Base-by-base conservation (phyloP, 345 rosid genomes). In the Eucalyptus pumila region DNA sequence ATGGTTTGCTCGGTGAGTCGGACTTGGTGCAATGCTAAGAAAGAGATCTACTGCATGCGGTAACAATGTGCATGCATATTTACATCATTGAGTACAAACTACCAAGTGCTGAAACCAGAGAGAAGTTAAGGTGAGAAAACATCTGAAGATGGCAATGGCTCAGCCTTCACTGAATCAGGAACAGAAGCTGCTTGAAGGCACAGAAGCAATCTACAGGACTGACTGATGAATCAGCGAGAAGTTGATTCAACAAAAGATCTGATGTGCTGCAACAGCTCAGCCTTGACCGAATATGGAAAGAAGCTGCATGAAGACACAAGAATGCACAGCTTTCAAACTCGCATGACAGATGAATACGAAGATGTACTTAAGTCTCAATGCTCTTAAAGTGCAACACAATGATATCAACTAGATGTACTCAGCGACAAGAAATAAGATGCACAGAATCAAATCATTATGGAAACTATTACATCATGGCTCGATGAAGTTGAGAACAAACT, bases 271-370 rank as follows among this genome's bases (percentile, higher is more conserved):
- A 97, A 87, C 19, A 95, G 94, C 93, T 97, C 95, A 6, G 94
- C 95, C 93, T 96, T 95, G 42, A 96, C 93, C 9, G 94, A 90
- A 91, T 95, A 96, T 21, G 98, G 99, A 54, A 95, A 4, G 95
- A 95, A 80, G 95, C 98, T 95, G 94, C 94, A 91, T 15, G 87
- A 54, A 88, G 52, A 92, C 48, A 86, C 56, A 86, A 67, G 80
- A 26, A 24, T 34, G 34, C 87, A 86, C 42, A 6, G 30, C 65
- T 62, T 44, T 37, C 49, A 67, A 87, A 62, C 42, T 5, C 1
- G 5, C 44, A 69, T 0, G 15, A 26, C 87, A 16, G 14, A 69
- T 3, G 26, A 21, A 88, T 34, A 34, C 5, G 4, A 69, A 17
- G 26, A 69, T 69, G 24, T 34, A 69, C 42, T 69, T 21, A 34